Evolutionary conservation across 306 rosid species (phyloP).

Genomic region (Fagus crenata): DNA sequence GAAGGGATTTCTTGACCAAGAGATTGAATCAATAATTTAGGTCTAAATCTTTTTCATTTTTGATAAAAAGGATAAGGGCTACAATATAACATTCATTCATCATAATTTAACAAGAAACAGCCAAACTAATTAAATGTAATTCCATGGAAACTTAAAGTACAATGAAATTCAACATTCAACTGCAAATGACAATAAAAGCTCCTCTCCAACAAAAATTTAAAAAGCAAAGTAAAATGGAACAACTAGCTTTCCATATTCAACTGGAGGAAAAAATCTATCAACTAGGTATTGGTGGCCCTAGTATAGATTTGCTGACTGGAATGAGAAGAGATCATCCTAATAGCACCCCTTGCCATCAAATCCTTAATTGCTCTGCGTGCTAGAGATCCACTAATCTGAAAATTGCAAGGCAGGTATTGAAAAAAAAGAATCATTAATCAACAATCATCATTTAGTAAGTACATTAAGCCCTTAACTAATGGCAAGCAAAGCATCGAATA

Average conservation of each 20-base stretch:
- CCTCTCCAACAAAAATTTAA: background rate
- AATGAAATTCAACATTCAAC: background rate
- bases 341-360: conserved; percentile 11
- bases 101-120: background rate
- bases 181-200: background rate
- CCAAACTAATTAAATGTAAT: background rate
- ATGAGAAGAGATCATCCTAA: conserved; percentile 13
- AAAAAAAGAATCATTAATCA: background rate
- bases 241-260: conserved; percentile 2
- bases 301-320: conserved; percentile 15
- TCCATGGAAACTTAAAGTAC: background rate
- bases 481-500: background rate
- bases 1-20: no score
- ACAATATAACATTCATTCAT: no score
- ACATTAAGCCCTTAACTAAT: background rate
- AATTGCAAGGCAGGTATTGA: background rate
- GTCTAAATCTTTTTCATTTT: no score
- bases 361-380: conserved; percentile 15
- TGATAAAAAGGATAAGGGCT: no score
- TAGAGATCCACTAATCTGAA: conserved; percentile 17
- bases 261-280: background rate
- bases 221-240: background rate
- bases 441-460: background rate
- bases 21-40: no score
- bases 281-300: conserved; percentile 14